These are phyloP conservation scores for Paxillus involutus DNA, from an alignment of 768 basidiomycete species.

Conservation along the genomic window DNA sequence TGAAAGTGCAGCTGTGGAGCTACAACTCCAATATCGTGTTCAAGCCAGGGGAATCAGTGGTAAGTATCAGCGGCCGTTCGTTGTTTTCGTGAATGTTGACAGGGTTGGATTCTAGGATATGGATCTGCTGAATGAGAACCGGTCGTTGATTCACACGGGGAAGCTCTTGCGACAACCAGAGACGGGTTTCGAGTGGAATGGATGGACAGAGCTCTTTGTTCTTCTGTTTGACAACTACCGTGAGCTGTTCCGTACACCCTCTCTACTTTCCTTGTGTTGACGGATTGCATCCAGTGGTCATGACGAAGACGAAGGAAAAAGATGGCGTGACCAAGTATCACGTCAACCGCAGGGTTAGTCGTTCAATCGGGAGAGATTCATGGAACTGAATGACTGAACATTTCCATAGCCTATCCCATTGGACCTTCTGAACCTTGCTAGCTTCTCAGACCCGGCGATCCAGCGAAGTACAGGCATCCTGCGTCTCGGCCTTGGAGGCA, in stretches of 20 bases:
- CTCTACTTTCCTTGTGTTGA: slow-evolving; percentile 9
- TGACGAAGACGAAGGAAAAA: slow-evolving; percentile 83
- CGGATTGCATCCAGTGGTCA: slow-evolving; percentile 58
- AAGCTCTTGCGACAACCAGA: slow-evolving; percentile 87
- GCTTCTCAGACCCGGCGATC: slow-evolving; percentile 77
- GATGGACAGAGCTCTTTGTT: slow-evolving; percentile 88
- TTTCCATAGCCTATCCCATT: slow-evolving; percentile 80
- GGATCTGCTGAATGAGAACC: slow-evolving; percentile 81
- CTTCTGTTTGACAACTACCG: slow-evolving; percentile 95
- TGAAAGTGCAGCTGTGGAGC: slow-evolving; percentile 88
- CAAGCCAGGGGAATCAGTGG: slow-evolving; percentile 74
- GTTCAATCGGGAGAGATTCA: background rate
- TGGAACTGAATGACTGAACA: background rate
- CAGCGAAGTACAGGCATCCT: slow-evolving; percentile 75
- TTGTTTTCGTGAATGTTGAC: background rate
- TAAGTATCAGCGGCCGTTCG: slow-evolving; percentile 24
- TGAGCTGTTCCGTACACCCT: slow-evolving; percentile 36
- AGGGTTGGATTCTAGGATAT: slow-evolving; percentile 57
- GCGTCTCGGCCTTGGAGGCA: slow-evolving; percentile 51
- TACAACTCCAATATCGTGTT: slow-evolving; percentile 79
- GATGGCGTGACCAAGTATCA: slow-evolving; percentile 75
- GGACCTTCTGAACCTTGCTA: slow-evolving; percentile 83
- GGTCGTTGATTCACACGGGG: slow-evolving; percentile 82
- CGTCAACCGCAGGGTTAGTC: slow-evolving; percentile 74
- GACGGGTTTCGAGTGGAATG: slow-evolving; percentile 82